These are phyloP conservation scores for Trichocladium uniseriatum DNA, from an alignment of 495 filamentous ascomycete species.

Conservation along the genomic window DNA sequence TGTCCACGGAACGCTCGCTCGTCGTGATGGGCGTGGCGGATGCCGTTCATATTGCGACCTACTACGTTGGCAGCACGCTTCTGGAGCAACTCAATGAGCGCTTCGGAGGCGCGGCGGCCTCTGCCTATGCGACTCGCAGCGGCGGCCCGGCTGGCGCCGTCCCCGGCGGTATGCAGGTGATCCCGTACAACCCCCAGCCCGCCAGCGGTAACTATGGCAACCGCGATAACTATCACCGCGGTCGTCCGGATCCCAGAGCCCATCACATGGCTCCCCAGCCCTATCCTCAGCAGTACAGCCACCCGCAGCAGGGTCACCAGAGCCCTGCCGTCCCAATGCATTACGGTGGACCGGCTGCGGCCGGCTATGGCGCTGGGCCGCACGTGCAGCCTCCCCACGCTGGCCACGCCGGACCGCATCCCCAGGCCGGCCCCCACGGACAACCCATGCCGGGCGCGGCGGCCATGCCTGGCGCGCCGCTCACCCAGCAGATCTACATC, in stretches of 20 bases:
- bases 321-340: conserved; percentile 62
- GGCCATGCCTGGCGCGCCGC: conserved; percentile 66
- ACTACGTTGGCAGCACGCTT: conserved; percentile 93
- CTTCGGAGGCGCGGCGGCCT: conserved; percentile 91
- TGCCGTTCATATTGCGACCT: conserved; percentile 96
- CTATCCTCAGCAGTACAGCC: conserved; percentile 52
- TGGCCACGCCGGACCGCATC: conserved; percentile 41
- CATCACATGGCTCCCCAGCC: conserved; percentile 41
- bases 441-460: conserved; percentile 62
- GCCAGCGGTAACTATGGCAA: conserved; percentile 86
- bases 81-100: conserved; percentile 93
- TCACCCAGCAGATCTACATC: conserved; percentile 98
- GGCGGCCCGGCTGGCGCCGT: conserved; percentile 87
- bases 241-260: conserved; percentile 58
- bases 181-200: conserved; percentile 89
- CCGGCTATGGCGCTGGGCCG: conserved; percentile 60
- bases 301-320: conserved; percentile 52
- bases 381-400: conserved; percentile 65
- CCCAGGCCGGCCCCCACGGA: conserved; percentile 48
- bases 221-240: conserved; percentile 63
- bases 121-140: conserved; percentile 90
- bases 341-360: conserved; percentile 44
- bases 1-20: conserved; percentile 93
- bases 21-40: conserved; percentile 85
- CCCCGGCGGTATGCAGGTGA: conserved; percentile 94